Evolutionary conservation across 2,329 filamentous ascomycete genomes (phyloP).

Genomic region (Sporothrix brasiliensis): DNA sequence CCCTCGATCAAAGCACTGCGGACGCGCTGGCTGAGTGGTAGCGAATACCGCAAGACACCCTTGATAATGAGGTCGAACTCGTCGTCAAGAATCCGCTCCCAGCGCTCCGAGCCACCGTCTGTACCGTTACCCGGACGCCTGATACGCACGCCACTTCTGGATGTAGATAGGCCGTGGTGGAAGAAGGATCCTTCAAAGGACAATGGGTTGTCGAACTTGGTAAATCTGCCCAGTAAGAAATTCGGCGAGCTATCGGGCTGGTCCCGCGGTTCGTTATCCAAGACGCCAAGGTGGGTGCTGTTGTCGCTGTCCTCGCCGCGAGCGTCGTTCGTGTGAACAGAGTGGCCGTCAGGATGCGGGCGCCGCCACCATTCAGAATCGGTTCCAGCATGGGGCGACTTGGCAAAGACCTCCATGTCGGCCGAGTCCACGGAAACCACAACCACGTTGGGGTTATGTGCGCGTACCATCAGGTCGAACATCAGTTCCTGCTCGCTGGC

Average conservation of each 20-base stretch:
- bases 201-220: constrained; percentile 82
- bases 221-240: constrained; percentile 88
- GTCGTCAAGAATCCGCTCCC: constrained; percentile 87
- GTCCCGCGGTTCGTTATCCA: constrained; percentile 52
- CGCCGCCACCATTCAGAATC: constrained; percentile 63
- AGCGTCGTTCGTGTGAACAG: background rate
- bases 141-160: constrained; percentile 81
- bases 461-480: constrained; percentile 84
- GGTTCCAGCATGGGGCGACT: constrained; percentile 82
- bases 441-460: constrained; percentile 90
- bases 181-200: constrained; percentile 90
- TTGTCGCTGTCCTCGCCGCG: constrained; percentile 35
- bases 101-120: constrained; percentile 79
- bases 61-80: constrained; percentile 92
- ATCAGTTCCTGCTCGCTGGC: constrained; percentile 95
- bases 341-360: constrained; percentile 38
- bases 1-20: constrained; percentile 64
- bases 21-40: constrained; percentile 63
- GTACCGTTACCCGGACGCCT: constrained; percentile 85
- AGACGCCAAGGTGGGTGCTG: constrained; percentile 42
- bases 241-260: constrained; percentile 71
- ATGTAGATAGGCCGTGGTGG: constrained; percentile 69
- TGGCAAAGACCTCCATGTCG: constrained; percentile 91
- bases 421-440: constrained; percentile 82
- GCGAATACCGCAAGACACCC: constrained; percentile 81